phyloP scores from a whole-genome alignment of 139 green algal species.

The Volvox reticuliferus region DNA sequence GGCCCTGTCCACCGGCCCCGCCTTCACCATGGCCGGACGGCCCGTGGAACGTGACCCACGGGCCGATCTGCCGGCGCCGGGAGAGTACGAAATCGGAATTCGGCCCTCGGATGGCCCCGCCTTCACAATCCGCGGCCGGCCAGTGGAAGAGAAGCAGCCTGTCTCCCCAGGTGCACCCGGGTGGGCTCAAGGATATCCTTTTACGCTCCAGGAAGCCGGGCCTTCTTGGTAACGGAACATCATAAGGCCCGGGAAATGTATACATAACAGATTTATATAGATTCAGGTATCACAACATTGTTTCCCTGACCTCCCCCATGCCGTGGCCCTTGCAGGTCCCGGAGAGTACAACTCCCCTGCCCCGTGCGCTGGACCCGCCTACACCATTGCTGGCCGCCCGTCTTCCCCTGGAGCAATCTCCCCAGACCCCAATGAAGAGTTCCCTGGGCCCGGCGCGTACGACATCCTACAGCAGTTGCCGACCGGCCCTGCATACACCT shows the following conservation, averaged over 20 bases:
- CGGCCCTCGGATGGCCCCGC: conserved; percentile 27
- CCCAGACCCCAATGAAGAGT: neutral
- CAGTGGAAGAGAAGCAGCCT: neutral
- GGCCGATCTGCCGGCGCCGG: conserved; percentile 42
- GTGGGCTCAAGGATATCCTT: too few relatives aligned
- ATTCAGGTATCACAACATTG: too few relatives aligned
- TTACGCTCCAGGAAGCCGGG: too few relatives aligned
- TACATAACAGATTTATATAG: too few relatives aligned
- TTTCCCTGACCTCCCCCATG: neutral
- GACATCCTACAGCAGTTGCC: neutral
- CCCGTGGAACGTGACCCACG: conserved; percentile 3
- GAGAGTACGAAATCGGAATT: conserved; percentile 34
- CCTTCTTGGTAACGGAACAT: too few relatives aligned
- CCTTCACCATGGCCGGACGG: conserved; percentile 54
- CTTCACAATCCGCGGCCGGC: conserved; percentile 32
- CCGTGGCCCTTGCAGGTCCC: conserved; percentile 26
- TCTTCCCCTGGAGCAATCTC: neutral
- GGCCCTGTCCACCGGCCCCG: conserved; percentile 31
- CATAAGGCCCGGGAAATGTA: too few relatives aligned
- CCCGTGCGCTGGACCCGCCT: conserved; percentile 30
- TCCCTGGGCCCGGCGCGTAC: conserved; percentile 32
- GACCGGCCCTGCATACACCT: conserved; percentile 29
- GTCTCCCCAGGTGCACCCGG: conserved; percentile 15
- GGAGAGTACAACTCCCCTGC: conserved; percentile 35
- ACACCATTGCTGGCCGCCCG: conserved; percentile 40